phyloP scores from a whole-genome alignment of 2,329 filamentous ascomycete genomes.

The Aureobasidium sp. region DNA sequence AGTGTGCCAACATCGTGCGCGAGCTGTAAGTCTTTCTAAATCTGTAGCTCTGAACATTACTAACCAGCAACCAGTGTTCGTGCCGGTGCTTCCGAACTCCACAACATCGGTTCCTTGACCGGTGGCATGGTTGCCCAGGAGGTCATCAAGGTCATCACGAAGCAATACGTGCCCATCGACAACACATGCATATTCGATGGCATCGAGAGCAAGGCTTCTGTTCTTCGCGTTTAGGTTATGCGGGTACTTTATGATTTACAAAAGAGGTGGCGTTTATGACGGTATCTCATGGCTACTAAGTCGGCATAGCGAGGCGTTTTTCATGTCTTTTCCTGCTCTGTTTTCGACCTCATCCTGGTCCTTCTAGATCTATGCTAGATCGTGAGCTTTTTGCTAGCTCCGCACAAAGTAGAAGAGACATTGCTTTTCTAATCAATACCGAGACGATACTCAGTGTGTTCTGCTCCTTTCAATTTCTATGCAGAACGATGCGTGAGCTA shows the following conservation, averaged over 20 bases:
- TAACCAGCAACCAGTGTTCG: constrained; percentile 48
- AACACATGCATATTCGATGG: constrained; percentile 60
- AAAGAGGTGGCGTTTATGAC: not conserved
- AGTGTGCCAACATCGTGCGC: constrained; percentile 31
- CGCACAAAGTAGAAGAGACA: not conserved
- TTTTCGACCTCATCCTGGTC: not conserved
- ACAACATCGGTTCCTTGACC: constrained; percentile 81
- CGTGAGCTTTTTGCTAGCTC: not conserved
- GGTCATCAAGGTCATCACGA: constrained; percentile 79
- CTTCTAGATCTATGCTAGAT: not conserved
- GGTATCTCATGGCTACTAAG: not conserved
- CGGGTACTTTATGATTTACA: not conserved
- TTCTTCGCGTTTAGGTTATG: constrained; percentile 30
- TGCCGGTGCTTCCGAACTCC: constrained; percentile 75
- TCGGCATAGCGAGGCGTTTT: constrained; percentile 12
- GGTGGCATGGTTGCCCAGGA: constrained; percentile 97
- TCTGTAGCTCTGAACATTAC: not conserved
- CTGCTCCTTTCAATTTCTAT: not conserved
- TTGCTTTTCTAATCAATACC: not conserved
- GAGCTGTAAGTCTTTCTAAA: constrained; percentile 35
- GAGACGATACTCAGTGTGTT: not conserved
- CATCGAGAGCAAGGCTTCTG: constrained; percentile 48
- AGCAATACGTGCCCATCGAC: constrained; percentile 59
- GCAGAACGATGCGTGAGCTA: not conserved
- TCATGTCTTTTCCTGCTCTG: not conserved